Evolutionary conservation across 192 early-diverging fungal species (phyloP), one percentile per base, ranked within the genome.

Genomic region (Geosiphon pyriformis): DNA sequence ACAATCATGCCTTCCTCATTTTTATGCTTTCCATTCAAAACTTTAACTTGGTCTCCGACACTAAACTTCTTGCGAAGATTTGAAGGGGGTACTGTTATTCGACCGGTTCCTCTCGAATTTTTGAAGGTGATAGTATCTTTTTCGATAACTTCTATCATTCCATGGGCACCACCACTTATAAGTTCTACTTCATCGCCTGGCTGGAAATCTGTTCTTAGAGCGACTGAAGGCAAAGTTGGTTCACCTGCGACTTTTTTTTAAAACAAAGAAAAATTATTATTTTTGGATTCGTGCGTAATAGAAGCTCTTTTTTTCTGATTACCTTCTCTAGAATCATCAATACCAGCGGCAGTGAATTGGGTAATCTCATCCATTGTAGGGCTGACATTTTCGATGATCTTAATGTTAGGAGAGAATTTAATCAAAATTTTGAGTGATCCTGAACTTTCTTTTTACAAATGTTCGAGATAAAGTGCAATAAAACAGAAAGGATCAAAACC

Each of bases 341-440:
- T 42, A 15, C 37, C 37, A 0, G 87, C 92, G 25, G 85, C 86
- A 11, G 83, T 77, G 71, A 95, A 98, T 70, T 78, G 75, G 18
- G 87, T 85, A 33, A 96, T 92, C 74, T 99, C 95, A 60, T 99
- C 95, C 59, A 99, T 80, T 23, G 91, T 89, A 30, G 94, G 92
- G 67, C 87, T 90, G 20, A 94, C 86, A 65, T 85, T 81, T 11
- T 89, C 87, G 0, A 79, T 76, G 67, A 82, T 78, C 70, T 72
- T n/a, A n/a, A n/a, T n/a, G n/a, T n/a, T n/a, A n/a, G n/a, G n/a
- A n/a, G n/a, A n/a, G n/a, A n/a, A n/a, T n/a, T n/a, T n/a, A n/a
- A n/a, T n/a, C n/a, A n/a, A n/a, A n/a, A n/a, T n/a, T n/a, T n/a
- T n/a, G n/a, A n/a, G n/a, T n/a, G n/a, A n/a, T n/a, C n/a, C n/a